Base-by-base conservation (phyloP, 2,329 filamentous ascomycete genomes). In the Sarocladium kiliense region DNA sequence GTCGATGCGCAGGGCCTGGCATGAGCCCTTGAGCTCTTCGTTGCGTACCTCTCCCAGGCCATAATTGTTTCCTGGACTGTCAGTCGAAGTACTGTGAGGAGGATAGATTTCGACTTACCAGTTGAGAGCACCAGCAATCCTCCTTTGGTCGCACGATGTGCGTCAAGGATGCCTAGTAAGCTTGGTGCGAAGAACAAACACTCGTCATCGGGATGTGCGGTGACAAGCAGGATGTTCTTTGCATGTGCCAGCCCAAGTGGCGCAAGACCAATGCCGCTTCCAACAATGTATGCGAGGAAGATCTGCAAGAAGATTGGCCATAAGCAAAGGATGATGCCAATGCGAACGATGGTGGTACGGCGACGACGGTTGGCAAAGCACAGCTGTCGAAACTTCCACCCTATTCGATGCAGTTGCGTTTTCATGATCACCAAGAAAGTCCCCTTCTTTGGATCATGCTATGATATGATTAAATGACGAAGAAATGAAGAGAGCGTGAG, bases 181-280 rank as follows among this genome's bases (percentile, higher is more conserved):
- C 60, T 65, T 2, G 66, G 66, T 3, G 67, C 56, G 42, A 68
- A 68, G 55, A 68, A 69, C 5, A 68, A 63, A 26, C 66, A 69
- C 59, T 78, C 77, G 7, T 72, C 70, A 32, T 70, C 71, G 14
- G 66, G 66, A 39, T 72, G 70, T 2, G 71, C 70, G 12, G 71
- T 73, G 12, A 74, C 68, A 30, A 73, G 62, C 23, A 74, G 57
- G 3, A 73, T 58, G 58, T 67, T 72, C 39, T 64, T 66, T 14
- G 70, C 66, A 50, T 58, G 57, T 12, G 65, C 63, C 18, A 74
- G 65, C 41, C 67, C 65, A 0, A 63, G 60, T 6, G 71, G 70
- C 2, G 73, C 63, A 47, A 74, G 61, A 5, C 70, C 60, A 16
- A 68, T 68, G 57, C 72, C 68, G 32, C 63, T 62, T 18, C 67